Evolutionary conservation across 371 early-diverging fungal genomes (phyloP), one percentile per base, ranked within the genome.

Genomic region (Blyttiomyces sp.): DNA sequence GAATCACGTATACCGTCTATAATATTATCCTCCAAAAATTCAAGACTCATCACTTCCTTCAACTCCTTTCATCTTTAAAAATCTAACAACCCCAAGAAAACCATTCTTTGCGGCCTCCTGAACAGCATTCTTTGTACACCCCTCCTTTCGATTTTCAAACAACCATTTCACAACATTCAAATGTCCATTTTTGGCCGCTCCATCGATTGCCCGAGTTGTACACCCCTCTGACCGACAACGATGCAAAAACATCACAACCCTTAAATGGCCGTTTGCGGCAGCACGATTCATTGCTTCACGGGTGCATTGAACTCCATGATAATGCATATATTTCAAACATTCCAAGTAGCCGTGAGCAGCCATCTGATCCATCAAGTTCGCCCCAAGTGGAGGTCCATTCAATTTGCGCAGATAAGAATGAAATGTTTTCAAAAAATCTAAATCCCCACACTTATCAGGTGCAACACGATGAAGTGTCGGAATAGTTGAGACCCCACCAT

Each of bases 91-190:
- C n/a, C n/a, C n/a, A n/a, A n/a, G n/a, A n/a, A n/a, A n/a, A n/a
- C n/a, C n/a, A n/a, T n/a, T n/a, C n/a, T n/a, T n/a, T n/a, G n/a
- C n/a, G n/a, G n/a, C n/a, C n/a, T n/a, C n/a, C n/a, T n/a, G n/a
- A n/a, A n/a, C n/a, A n/a, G n/a, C n/a, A n/a, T n/a, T n/a, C n/a
- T n/a, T n/a, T n/a, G n/a, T n/a, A n/a, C n/a, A n/a, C n/a, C n/a
- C 67, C 31, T 67, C 68, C n/a, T 30, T 39, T 13, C 67, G 30
- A 27, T 66, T 13, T 27, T 39, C 52, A 48, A 51, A 52, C 43
- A 66, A 32, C 16, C 17, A 66, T 31, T 66, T 55, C 19, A 66
- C 68, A 11, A 66, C 59, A 17, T 69, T 33, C 28, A 64, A 32
- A 26, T 64, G 63, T 5, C 60, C 60, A 28, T 61, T 13, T 26